Percentiles rank a stretch among this genome's conserved stretches.
These are phyloP conservation scores for Flueggea neowawraea DNA, from an alignment of 441 rosid species.

Conservation along the genomic window DNA sequence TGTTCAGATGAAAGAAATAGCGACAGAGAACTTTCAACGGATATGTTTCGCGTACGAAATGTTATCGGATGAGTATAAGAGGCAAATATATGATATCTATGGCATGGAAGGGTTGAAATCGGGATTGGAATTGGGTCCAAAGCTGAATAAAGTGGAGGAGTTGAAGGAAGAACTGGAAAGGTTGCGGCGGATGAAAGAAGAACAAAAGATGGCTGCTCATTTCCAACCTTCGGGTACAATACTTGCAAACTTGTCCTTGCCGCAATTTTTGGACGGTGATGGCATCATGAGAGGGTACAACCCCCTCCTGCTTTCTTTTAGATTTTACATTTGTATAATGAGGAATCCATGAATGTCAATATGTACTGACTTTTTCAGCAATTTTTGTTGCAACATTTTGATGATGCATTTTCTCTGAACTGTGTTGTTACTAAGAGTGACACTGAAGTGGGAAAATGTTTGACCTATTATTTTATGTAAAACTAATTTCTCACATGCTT, in stretches of 20 bases:
- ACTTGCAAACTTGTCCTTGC: constrained; percentile 62
- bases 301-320: background rate
- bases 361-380: no score
- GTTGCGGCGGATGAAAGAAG: constrained; percentile 59
- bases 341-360: background rate
- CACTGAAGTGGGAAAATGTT: no score
- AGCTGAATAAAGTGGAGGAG: constrained; percentile 77
- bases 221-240: constrained; percentile 71
- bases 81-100: constrained; percentile 85
- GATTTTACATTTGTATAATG: constrained; percentile 2
- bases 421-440: no score
- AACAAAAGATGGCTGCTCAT: constrained; percentile 56
- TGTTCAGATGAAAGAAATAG: constrained; percentile 82
- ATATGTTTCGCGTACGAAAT: constrained; percentile 92
- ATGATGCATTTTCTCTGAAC: no score
- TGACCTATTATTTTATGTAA: no score
- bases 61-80: constrained; percentile 73
- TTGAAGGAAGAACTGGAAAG: constrained; percentile 80
- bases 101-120: constrained; percentile 92
- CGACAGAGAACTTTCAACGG: constrained; percentile 83
- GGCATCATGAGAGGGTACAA: constrained; percentile 88
- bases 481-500: no score
- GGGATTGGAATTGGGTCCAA: constrained; percentile 89
- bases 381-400: no score
- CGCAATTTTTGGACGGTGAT: constrained; percentile 66